Evolutionary conservation across 306 rosid genomes (phyloP), one percentile per base, ranked within the genome.

Genomic region (Luffa aegyptiaca): DNA sequence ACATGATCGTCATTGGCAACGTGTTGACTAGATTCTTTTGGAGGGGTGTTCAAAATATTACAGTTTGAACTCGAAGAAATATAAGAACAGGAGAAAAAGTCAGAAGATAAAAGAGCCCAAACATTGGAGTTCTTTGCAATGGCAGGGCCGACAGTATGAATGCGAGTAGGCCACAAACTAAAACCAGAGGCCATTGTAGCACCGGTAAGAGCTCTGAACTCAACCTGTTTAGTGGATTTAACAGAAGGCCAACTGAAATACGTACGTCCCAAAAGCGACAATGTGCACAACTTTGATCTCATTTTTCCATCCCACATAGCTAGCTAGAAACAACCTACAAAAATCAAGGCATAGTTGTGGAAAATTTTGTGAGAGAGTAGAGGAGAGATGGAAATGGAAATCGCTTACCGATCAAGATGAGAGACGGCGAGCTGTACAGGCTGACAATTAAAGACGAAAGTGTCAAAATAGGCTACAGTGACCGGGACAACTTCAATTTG

Each of bases 291-390:
- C 58, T 63, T 78, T 5, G 81, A 63, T 62, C 81, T 26, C 9
- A 78, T 64, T 78, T 61, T 63, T 45, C 81, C 59, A 63, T 14
- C 18, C 81, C 18, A 78, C 62, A 48, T 78, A 14, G 71, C 16
- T 26, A 53, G 52, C 68, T 17, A 36, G 64, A 56, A 57, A 42
- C 57, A 45, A 49, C 41, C 45, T 35, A 33, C 13, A 62, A 46
- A 78, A 63, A 18, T 46, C 75, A 78, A 33, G 37, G 41, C 42
- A 39, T 55, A 58, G 12, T 16, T 75, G 65, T 36, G 33, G 48
- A 21, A 33, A 16, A 65, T 53, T 55, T 21, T 53, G 17, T 35
- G 68, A 77, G 80, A 58, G 41, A 55, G 5, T 1, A 58, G 8
- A 77, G 68, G 42, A 5, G 53, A 77, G 45, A 2, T 49, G 44